Conservation (phyloP, 139 green algal genomes). For the Volvox africanus region DNA sequence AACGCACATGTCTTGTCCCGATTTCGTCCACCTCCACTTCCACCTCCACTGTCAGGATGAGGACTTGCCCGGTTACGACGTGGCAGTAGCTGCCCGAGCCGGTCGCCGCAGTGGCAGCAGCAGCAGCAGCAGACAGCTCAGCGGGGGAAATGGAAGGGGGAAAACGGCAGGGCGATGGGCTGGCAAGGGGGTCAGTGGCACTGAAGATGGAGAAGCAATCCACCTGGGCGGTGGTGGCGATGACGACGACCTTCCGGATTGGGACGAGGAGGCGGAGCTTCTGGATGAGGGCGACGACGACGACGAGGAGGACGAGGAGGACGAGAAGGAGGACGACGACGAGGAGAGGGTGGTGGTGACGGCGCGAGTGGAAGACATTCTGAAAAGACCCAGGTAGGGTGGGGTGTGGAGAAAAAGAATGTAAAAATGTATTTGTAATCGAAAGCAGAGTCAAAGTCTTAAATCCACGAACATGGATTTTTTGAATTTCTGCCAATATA, state of each 20-base stretch:
- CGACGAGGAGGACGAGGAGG: background rate
- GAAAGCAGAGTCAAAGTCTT: no score
- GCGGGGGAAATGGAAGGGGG: background rate
- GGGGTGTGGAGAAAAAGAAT: no score
- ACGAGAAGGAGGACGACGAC: background rate
- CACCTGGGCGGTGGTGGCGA: background rate
- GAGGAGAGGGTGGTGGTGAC: constrained; percentile 32
- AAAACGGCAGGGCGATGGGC: background rate
- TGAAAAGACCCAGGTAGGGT: constrained; percentile 42
- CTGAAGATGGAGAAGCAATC: background rate
- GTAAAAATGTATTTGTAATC: no score
- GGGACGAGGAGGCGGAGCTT: constrained; percentile 28
- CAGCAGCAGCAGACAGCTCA: background rate
- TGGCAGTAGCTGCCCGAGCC: background rate
- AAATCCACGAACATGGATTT: no score
- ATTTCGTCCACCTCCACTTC: no score
- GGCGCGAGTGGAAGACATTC: constrained; percentile 55
- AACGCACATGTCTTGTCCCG: no score
- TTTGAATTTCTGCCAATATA: no score
- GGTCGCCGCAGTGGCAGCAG: background rate
- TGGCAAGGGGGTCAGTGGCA: background rate
- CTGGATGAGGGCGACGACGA: background rate
- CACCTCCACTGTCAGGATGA: no score
- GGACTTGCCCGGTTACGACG: background rate
- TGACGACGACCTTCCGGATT: constrained; percentile 1